phyloP scores from a whole-genome alignment of 1,284 basidiomycete genomes.

The Sporisorium graminicola region DNA sequence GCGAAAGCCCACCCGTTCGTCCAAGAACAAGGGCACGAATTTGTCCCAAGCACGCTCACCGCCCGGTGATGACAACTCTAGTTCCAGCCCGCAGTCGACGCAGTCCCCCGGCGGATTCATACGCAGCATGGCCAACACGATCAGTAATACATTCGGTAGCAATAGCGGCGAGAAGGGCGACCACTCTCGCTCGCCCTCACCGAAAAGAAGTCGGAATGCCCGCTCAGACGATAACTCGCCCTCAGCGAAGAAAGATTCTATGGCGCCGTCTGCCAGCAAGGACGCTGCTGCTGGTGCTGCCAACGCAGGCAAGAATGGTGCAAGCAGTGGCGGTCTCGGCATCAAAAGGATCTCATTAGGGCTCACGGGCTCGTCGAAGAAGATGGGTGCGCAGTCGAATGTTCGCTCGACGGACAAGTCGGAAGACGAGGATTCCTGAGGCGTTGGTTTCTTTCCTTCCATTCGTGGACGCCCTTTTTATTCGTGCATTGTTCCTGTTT shows the following conservation, averaged over 20 bases:
- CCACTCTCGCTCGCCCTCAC: conserved; percentile 33
- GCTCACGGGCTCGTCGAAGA: conserved; percentile 38
- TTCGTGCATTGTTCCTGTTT: background rate
- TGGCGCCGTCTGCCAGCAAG: background rate
- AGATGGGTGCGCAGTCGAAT: conserved; percentile 50
- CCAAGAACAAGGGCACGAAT: conserved; percentile 32
- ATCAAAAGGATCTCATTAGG: conserved; percentile 52
- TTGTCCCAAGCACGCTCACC: conserved; percentile 12
- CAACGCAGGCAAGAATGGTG: conserved; percentile 17
- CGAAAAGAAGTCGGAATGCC: conserved; percentile 22
- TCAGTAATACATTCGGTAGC: conserved; percentile 40
- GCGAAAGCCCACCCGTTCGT: conserved; percentile 39
- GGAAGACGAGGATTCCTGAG: conserved; percentile 29
- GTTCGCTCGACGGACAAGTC: conserved; percentile 40
- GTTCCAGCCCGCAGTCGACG: conserved; percentile 5
- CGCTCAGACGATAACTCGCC: conserved; percentile 16
- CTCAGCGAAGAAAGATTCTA: conserved; percentile 16
- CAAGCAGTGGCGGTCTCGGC: conserved; percentile 30
- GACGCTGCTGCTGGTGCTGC: conserved; percentile 2
- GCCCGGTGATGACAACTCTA: conserved; percentile 12
- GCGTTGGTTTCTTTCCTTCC: too few species aligned
- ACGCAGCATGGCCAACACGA: conserved; percentile 44
- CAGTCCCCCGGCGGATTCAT: conserved; percentile 45
- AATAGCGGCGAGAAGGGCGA: conserved; percentile 24
- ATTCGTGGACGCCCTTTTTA: too few species aligned